Evolutionary conservation across 2,329 filamentous ascomycete genomes (phyloP), one percentile per base, ranked within the genome.

Genomic region (Aplosporella prunicola): DNA sequence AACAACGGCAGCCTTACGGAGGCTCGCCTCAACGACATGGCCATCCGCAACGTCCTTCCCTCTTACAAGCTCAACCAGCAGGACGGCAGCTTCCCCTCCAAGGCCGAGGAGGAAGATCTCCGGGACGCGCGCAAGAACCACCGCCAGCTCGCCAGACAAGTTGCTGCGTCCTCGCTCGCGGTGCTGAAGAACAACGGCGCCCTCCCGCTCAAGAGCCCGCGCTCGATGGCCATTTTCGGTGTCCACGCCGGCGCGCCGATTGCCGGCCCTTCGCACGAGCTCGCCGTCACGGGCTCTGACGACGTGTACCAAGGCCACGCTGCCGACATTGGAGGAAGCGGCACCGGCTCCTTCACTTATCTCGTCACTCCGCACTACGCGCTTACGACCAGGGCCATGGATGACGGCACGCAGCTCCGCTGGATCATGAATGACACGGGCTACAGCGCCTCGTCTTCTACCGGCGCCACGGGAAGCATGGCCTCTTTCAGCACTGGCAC

Each of bases 121-220:
- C 32, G 35, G 10, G 39, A 41, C 15, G 62, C 63, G 5, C 52
- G 62, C 1, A 51, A 45, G 7, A 43, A 57, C 24, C 60, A 61
- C 40, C 47, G 51, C 5, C 40, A 48, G 4, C 44, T 58, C 10
- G 64, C 66, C 25, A 54, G 63, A 8, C 50, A 61, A 25, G 46
- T 63, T 9, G 62, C 60, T 20, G 58, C 61, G 13, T 61, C 58
- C 25, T 61, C 60, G 2, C 57, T 54, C 20, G 61, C 65, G 5
- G 47, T 65, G 6, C 46, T 72, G 11, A 72, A 72, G 53, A 76
- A 77, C 39, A 61, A 63, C 7, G 56, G 59, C 7, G 52, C 67
- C 2, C 58, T 77, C 1, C 73, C 73, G 0, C 53, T 82, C 6
- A 66, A 67, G 36, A 66, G 63, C 37, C 68, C 69, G 5, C 59